Conservation (phyloP, 2,329 filamentous ascomycete species). For the Chaetomiaceae sp. region DNA sequence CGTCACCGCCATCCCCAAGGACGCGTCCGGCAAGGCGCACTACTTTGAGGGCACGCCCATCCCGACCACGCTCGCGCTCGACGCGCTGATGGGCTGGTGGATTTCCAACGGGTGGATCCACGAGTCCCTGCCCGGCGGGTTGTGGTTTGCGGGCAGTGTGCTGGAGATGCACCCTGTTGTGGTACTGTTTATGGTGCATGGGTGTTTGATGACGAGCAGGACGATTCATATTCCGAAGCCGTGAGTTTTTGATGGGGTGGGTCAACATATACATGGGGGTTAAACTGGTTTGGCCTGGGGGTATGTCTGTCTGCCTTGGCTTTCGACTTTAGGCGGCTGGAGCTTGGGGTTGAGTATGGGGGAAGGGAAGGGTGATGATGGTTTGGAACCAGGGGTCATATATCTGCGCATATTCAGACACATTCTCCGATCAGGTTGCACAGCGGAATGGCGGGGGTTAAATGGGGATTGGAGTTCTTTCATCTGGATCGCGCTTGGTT, state of each 20-base stretch:
- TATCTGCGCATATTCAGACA: background rate
- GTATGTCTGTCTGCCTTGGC: background rate
- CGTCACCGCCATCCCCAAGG: slow-evolving; percentile 82
- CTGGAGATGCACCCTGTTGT: slow-evolving; percentile 84
- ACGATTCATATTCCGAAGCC: slow-evolving; percentile 92
- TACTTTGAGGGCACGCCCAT: slow-evolving; percentile 98
- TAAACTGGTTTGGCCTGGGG: background rate
- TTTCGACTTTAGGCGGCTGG: background rate
- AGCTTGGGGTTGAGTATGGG: background rate
- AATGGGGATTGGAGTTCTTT: background rate
- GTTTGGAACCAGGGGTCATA: background rate
- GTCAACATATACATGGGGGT: too few species aligned
- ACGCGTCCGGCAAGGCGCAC: slow-evolving; percentile 81
- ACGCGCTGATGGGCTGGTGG: slow-evolving; percentile 85
- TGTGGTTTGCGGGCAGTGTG: slow-evolving; percentile 59
- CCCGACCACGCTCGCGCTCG: slow-evolving; percentile 79
- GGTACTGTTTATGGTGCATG: slow-evolving; percentile 78
- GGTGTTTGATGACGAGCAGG: slow-evolving; percentile 92
- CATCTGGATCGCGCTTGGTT: background rate
- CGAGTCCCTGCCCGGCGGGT: slow-evolving; percentile 71
- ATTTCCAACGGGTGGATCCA: slow-evolving; percentile 75
- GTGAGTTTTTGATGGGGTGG: slow-evolving; percentile 32
- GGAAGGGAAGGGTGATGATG: too few species aligned
- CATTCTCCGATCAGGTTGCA: background rate
- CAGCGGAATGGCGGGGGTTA: background rate